Conservation (phyloP, 345 rosid species). For the Kernera saxatilis region DNA sequence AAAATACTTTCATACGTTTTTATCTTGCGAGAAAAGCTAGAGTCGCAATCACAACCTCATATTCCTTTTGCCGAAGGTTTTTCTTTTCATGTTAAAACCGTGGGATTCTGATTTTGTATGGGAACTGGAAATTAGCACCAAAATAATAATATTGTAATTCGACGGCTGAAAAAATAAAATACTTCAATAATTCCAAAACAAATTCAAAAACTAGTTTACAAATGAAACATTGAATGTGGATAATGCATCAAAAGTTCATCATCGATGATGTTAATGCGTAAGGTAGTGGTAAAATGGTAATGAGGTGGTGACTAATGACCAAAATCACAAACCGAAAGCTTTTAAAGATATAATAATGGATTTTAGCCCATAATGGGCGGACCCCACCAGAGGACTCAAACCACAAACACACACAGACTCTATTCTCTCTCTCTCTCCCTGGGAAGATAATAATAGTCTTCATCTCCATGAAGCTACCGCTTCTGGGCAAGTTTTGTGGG, state of each 20-base stretch:
- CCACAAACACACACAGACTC: slow-evolving; percentile 23
- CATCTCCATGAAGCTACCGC: slow-evolving; percentile 30
- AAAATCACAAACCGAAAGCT: neutral
- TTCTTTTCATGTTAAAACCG: no score
- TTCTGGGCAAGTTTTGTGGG: slow-evolving; percentile 23
- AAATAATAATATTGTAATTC: neutral
- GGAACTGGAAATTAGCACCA: neutral
- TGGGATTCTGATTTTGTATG: no score
- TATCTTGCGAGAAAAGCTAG: no score
- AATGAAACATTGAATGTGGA: neutral
- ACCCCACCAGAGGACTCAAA: slow-evolving; percentile 8
- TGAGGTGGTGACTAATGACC: neutral
- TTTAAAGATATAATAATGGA: neutral
- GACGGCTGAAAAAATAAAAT: neutral
- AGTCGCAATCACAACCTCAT: no score
- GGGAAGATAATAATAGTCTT: slow-evolving; percentile 21
- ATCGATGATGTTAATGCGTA: neutral
- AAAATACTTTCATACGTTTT: neutral
- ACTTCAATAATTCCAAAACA: no score
- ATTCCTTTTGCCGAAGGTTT: no score
- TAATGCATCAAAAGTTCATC: neutral
- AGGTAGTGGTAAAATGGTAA: neutral
- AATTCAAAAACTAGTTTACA: neutral
- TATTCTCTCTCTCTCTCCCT: neutral
- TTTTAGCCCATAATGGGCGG: slow-evolving; percentile 4